phyloP scores from a whole-genome alignment of 306 rosid species.

The Medicago lupulina region DNA sequence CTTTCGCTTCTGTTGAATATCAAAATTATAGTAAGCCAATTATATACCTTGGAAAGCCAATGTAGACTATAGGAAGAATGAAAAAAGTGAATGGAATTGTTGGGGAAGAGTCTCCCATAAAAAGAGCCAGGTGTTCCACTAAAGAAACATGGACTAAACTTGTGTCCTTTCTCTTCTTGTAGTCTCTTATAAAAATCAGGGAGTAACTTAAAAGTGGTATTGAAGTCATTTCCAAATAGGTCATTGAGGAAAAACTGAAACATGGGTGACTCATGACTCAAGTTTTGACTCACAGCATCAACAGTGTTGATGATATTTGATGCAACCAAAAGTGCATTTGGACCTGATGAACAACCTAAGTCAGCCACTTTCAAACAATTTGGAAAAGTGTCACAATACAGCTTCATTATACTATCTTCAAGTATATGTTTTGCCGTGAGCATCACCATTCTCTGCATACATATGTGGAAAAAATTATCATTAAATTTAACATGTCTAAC shows the following conservation, averaged over 20 bases:
- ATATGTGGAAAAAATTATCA: too few relatives aligned
- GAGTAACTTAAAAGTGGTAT: neutral
- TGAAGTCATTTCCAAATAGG: conserved; percentile 47
- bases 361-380: conserved; percentile 52
- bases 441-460: conserved; percentile 41
- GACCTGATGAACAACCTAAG: conserved; percentile 59
- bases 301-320: conserved; percentile 15
- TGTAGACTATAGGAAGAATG: too few relatives aligned
- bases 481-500: too few relatives aligned
- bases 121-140: conserved; percentile 49
- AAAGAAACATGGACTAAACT: conserved; percentile 49
- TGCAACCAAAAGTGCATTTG: conserved; percentile 36
- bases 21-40: too few relatives aligned
- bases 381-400: conserved; percentile 13
- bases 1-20: too few relatives aligned
- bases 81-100: too few relatives aligned
- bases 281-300: neutral
- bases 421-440: conserved; percentile 23
- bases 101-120: too few relatives aligned
- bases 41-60: too few relatives aligned
- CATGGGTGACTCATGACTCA: conserved; percentile 4
- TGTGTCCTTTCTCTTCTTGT: neutral
- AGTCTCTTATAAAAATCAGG: conserved; percentile 41
- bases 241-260: conserved; percentile 44
- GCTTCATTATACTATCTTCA: conserved; percentile 38